Evolutionary conservation across 305 asterid genomes (phyloP).

Genomic region (Fraxinus greggii): DNA sequence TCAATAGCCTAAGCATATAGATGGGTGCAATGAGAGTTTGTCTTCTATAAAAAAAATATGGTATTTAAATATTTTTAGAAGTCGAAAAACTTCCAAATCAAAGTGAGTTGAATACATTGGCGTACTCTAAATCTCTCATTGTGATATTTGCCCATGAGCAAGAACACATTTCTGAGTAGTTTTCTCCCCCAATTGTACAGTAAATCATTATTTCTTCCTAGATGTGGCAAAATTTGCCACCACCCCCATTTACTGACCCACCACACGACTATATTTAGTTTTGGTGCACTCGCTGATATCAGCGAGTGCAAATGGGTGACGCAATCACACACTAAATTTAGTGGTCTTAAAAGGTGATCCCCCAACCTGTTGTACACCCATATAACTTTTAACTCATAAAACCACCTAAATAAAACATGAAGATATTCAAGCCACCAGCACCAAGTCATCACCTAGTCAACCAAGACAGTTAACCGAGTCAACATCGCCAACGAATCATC

Average conservation of each 20-base stretch:
- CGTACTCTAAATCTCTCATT: background rate
- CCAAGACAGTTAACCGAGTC: background rate
- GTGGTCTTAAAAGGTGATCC: background rate
- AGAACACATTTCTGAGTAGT: background rate
- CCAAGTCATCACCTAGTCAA: background rate
- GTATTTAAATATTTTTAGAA: background rate
- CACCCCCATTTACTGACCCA: background rate
- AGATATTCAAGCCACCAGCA: background rate
- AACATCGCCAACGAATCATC: background rate
- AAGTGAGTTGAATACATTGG: background rate
- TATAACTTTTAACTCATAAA: background rate
- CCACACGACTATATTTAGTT: background rate
- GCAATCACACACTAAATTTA: background rate
- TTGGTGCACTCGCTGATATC: background rate
- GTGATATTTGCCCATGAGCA: background rate
- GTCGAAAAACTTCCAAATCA: background rate
- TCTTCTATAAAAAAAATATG: background rate
- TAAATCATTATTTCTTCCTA: background rate
- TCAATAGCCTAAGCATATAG: slow-evolving; percentile 1
- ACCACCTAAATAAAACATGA: background rate
- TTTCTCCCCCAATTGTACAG: background rate
- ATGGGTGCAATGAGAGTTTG: background rate
- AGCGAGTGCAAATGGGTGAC: background rate
- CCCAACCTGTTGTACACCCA: background rate
- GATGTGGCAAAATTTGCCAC: background rate